A percentile compares a stretch with the other conserved stretches of the same genome.
phyloP scores from a whole-genome alignment of 192 early-diverging fungal genomes.

The Umbelopsis sp. region DNA sequence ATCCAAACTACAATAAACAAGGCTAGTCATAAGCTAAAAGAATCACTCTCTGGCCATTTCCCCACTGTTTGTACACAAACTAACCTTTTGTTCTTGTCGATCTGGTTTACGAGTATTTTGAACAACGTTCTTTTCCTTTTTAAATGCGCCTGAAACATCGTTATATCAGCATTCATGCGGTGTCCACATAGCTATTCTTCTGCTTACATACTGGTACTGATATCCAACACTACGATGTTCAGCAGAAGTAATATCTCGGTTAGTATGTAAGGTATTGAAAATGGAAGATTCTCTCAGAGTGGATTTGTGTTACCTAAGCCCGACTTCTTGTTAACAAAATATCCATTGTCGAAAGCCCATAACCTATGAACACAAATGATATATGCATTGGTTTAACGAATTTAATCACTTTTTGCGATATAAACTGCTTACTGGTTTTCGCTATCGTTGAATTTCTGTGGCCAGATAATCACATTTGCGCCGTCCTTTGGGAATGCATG shows the following conservation, averaged over 20 bases:
- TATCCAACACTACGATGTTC: conserved; percentile 26
- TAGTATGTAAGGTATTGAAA: conserved; percentile 5
- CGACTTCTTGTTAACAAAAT: conserved; percentile 38
- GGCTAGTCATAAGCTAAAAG: too few relatives aligned
- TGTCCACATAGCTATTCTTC: not conserved
- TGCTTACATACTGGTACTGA: conserved; percentile 21
- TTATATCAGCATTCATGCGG: not conserved
- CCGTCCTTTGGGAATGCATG: conserved; percentile 20
- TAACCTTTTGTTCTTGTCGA: conserved; percentile 31
- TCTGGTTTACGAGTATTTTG: conserved; percentile 31
- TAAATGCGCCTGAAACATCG: conserved; percentile 28
- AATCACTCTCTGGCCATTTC: not conserved
- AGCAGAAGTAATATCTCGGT: not conserved
- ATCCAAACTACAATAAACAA: conserved; percentile 22
- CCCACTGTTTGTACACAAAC: not conserved
- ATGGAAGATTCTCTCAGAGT: not conserved
- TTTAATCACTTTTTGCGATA: not conserved
- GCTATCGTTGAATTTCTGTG: conserved; percentile 42
- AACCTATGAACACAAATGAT: conserved; percentile 12
- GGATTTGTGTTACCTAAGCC: conserved; percentile 29
- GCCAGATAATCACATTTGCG: conserved; percentile 38
- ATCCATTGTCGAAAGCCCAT: conserved; percentile 33
- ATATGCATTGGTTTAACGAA: not conserved
- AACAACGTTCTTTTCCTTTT: conserved; percentile 34
- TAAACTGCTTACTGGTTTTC: conserved; percentile 36